Evolutionary conservation across 257 asterid genomes (phyloP), one percentile per base, ranked within the genome.

Genomic region (Solanum arcanum): DNA sequence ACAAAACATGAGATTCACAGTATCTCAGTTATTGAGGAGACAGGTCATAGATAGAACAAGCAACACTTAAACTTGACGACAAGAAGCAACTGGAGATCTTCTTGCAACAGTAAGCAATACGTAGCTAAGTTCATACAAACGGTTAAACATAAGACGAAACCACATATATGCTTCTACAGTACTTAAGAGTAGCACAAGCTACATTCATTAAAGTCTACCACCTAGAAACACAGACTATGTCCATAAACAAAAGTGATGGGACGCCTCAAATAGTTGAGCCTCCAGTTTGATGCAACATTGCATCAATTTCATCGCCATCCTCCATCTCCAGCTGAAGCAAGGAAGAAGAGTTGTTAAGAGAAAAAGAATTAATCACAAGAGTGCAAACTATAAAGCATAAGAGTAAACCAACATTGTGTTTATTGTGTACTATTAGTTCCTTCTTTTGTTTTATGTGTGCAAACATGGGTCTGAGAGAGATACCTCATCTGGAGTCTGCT

Each of bases 231-330:
- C 0, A 49, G 29, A 5, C 44, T 80, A 44, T 78, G 69, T 49
- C 46, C 85, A 49, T 49, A 49, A 47, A 11, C 29, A 29, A 5
- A 29, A 46, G 27, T 27, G 84, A 78, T 25, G 25, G 4, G 73
- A 64, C 27, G 44, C 37, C 44, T 49, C 69, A 81, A 81, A 81
- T 68, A 81, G 29, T 18, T 49, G 52, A 47, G 35, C 91, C 90
- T 73, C 91, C 92, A 29, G 86, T 81, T 62, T 88, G 90, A 52
- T 90, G 91, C 89, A 90, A 70, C 91, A 92, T 89, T 3, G 92
- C 93, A 66, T 92, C 93, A 7, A 92, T 90, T 52, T 92, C 91
- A 87, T 92, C 94, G 2, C 93, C 93, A 14, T 92, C 93, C 64
- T 90, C 93, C 94, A 92, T 90, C 75, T 86, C 90, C 25, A 90